Conservation (phyloP, 495 filamentous ascomycete genomes). For the Aspergillus bridgeri region DNA sequence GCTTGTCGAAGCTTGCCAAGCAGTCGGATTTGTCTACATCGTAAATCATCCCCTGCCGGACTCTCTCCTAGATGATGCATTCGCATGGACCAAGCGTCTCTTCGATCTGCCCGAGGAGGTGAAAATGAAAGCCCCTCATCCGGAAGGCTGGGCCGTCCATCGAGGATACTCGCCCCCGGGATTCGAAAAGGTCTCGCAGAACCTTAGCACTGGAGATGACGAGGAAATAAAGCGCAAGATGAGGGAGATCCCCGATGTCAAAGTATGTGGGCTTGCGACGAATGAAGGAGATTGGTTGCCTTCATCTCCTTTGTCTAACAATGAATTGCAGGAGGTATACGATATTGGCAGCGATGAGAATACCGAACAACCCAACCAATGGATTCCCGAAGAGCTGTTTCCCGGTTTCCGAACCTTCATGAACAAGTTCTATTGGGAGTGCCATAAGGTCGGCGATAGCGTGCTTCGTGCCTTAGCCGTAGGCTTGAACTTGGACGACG, state of each 20-base stretch:
- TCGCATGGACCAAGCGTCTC: constrained; percentile 48
- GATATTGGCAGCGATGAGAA: constrained; percentile 62
- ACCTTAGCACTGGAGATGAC: constrained; percentile 45
- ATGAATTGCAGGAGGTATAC: constrained; percentile 54
- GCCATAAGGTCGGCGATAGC: constrained; percentile 38
- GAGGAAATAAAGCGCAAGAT: constrained; percentile 28
- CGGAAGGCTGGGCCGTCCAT: constrained; percentile 52
- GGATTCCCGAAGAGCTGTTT: constrained; percentile 55
- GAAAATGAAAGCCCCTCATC: constrained; percentile 59
- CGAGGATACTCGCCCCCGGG: constrained; percentile 65
- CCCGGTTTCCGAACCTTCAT: constrained; percentile 60
- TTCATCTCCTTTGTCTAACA: background rate
- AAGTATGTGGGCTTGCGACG: constrained; percentile 22
- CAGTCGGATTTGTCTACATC: constrained; percentile 59
- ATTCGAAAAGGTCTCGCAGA: constrained; percentile 62
- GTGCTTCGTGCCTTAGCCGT: constrained; percentile 53
- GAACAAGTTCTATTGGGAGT: constrained; percentile 54
- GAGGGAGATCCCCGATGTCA: constrained; percentile 36
- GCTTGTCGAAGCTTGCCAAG: constrained; percentile 50
- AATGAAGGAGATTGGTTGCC: background rate
- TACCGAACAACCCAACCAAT: constrained; percentile 58
- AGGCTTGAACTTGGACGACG: constrained; percentile 45
- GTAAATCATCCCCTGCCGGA: constrained; percentile 51
- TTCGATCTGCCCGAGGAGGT: constrained; percentile 43
- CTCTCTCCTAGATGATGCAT: constrained; percentile 48